Evolutionary conservation across 306 rosid species (phyloP).

Genomic region (Styphnolobium japonicum): DNA sequence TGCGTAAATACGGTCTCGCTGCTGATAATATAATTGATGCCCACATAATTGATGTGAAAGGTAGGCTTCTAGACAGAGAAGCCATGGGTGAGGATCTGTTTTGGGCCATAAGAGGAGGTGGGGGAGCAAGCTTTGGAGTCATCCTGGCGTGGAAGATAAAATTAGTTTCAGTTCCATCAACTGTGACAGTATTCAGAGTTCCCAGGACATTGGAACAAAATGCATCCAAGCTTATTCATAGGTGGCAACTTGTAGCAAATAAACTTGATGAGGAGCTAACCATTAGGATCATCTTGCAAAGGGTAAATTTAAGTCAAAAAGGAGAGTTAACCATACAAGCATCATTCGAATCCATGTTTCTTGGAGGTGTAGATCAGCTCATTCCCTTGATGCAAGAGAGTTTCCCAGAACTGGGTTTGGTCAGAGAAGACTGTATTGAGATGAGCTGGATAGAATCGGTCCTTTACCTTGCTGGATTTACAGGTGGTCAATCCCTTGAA

Average conservation of each 20-base stretch:
- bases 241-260: slow-evolving; percentile 53
- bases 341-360: slow-evolving; percentile 16
- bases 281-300: not conserved
- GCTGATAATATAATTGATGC: slow-evolving; percentile 63
- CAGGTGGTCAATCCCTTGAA: not conserved
- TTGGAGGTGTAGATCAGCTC: slow-evolving; percentile 32
- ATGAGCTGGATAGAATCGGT: slow-evolving; percentile 23
- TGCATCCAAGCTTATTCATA: slow-evolving; percentile 43
- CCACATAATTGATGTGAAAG: slow-evolving; percentile 49
- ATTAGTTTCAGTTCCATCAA: slow-evolving; percentile 56
- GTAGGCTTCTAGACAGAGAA: slow-evolving; percentile 52
- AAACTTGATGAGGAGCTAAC: slow-evolving; percentile 18
- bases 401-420: slow-evolving; percentile 38
- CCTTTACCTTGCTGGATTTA: not conserved
- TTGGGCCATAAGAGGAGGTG: slow-evolving; percentile 81
- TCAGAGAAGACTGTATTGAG: not conserved
- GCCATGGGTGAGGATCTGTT: slow-evolving; percentile 67
- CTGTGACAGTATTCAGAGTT: slow-evolving; percentile 48
- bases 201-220: slow-evolving; percentile 36
- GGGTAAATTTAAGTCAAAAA: not conserved
- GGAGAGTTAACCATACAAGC: slow-evolving; percentile 1
- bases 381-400: slow-evolving; percentile 24
- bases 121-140: slow-evolving; percentile 67
- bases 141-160: slow-evolving; percentile 46
- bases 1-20: slow-evolving; percentile 58